phyloP scores from a whole-genome alignment of 805 yeast genomes.

The Ogataea methylovora region DNA sequence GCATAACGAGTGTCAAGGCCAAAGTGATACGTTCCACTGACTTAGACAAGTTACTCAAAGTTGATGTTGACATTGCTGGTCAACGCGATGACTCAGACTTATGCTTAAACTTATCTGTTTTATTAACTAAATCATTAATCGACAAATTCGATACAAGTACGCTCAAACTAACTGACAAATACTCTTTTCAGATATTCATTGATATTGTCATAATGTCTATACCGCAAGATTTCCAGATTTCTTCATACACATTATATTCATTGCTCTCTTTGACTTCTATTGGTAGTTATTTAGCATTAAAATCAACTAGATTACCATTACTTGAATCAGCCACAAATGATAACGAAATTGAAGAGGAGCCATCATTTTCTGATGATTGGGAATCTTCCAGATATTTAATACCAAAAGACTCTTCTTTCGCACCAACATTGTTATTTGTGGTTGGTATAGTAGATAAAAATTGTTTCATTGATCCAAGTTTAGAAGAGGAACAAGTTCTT shows the following conservation, averaged over 20 bases:
- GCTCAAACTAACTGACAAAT: slow-evolving; percentile 62
- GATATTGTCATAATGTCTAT: slow-evolving; percentile 77
- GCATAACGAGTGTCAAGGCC: slow-evolving; percentile 84
- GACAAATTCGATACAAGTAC: slow-evolving; percentile 44
- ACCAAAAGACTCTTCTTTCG: slow-evolving; percentile 30
- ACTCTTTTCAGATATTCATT: slow-evolving; percentile 67
- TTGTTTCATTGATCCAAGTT: slow-evolving; percentile 75
- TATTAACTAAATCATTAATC: slow-evolving; percentile 45
- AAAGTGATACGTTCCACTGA: slow-evolving; percentile 49
- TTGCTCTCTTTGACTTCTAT: slow-evolving; percentile 59
- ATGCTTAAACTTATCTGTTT: slow-evolving; percentile 54
- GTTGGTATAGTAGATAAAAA: slow-evolving; percentile 67
- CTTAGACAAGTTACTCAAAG: slow-evolving; percentile 48
- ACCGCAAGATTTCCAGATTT: slow-evolving; percentile 23
- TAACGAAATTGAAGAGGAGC: slow-evolving; percentile 72
- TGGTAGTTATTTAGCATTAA: slow-evolving; percentile 74
- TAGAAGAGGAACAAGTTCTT: slow-evolving; percentile 81
- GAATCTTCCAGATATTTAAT: slow-evolving; percentile 44
- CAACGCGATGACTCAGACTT: slow-evolving; percentile 72
- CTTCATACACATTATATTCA: slow-evolving; percentile 66
- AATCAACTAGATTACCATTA: slow-evolving; percentile 68
- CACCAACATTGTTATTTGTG: slow-evolving; percentile 73
- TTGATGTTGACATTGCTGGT: slow-evolving; percentile 79
- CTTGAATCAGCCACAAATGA: slow-evolving; percentile 62
- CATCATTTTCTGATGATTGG: slow-evolving; percentile 89